A percentile compares a stretch with the other conserved stretches of the same genome.
These are phyloP conservation scores for Brassica hybrid DNA, from an alignment of 441 rosid species.

Conservation along the genomic window DNA sequence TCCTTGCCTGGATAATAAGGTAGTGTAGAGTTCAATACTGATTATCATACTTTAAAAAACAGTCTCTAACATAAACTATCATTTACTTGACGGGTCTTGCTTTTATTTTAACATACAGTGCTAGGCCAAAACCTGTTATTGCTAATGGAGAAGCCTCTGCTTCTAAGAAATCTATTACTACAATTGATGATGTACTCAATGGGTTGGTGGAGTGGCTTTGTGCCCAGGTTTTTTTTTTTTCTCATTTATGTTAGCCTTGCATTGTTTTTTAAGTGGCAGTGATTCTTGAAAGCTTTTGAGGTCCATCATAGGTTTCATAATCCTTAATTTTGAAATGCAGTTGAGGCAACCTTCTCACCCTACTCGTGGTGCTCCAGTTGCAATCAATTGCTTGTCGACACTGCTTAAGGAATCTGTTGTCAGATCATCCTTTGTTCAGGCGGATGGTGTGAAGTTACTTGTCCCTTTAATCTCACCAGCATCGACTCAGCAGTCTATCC, in stretches of 20 bases:
- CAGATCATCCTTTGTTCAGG: not conserved
- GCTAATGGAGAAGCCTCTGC: slow-evolving; percentile 77
- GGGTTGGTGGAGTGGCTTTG: slow-evolving; percentile 98
- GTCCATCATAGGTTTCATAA: not conserved
- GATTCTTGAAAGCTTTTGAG: not conserved
- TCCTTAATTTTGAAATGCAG: not conserved
- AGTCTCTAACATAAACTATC: slow-evolving; percentile 6
- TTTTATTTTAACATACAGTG: slow-evolving; percentile 50
- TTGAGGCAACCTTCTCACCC: not conserved
- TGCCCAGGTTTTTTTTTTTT: slow-evolving; percentile 64
- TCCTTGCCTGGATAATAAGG: slow-evolving; percentile 87
- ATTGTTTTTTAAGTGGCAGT: slow-evolving; percentile 11
- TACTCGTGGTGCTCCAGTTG: not conserved
- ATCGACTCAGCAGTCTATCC: slow-evolving; percentile 82
- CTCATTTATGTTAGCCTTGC: slow-evolving; percentile 22
- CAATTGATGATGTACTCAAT: slow-evolving; percentile 85
- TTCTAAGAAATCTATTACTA: slow-evolving; percentile 63
- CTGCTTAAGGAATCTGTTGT: slow-evolving; percentile 2
- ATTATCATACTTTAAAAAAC: not conserved
- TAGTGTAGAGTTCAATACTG: slow-evolving; percentile 39
- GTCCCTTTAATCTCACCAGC: not conserved
- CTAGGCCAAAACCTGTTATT: slow-evolving; percentile 62
- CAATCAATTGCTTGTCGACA: not conserved
- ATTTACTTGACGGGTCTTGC: slow-evolving; percentile 6
- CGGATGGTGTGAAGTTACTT: not conserved